Conservation (phyloP, 441 rosid genomes). For the Erodium trifolium region DNA sequence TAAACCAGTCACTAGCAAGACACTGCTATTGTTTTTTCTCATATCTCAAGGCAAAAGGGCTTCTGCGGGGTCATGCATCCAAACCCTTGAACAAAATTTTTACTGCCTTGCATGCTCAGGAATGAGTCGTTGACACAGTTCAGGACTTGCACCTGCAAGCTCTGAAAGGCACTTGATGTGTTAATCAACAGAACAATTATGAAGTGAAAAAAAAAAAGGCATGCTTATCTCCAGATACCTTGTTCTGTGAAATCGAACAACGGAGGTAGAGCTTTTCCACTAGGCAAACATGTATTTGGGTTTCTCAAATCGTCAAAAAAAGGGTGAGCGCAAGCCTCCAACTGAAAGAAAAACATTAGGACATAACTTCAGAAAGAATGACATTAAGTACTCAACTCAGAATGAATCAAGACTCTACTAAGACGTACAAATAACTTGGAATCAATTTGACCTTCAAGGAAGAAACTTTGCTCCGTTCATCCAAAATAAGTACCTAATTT, state of each 20-base stretch:
- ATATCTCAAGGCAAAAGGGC: background rate
- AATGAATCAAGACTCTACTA: background rate
- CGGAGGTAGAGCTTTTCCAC: constrained; percentile 51
- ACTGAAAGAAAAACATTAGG: constrained; percentile 21
- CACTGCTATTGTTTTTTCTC: background rate
- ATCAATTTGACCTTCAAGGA: background rate
- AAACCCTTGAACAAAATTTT: constrained; percentile 50
- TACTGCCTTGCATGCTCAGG: constrained; percentile 90
- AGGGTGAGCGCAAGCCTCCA: constrained; percentile 58
- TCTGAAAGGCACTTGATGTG: background rate
- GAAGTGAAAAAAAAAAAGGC: background rate
- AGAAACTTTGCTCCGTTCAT: no score
- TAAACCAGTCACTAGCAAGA: background rate
- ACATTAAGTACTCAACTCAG: background rate
- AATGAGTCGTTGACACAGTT: constrained; percentile 53
- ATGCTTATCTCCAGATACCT: background rate
- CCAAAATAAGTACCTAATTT: no score
- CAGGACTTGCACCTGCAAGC: constrained; percentile 39
- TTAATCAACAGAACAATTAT: background rate
- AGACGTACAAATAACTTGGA: background rate
- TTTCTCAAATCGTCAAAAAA: constrained; percentile 64
- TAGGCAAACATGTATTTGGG: constrained; percentile 44
- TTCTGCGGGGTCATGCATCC: constrained; percentile 14
- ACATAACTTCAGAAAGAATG: background rate
- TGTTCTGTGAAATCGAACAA: no score